phyloP scores from a whole-genome alignment of 2,329 filamentous ascomycete species.

The Diaporthe vaccinii region DNA sequence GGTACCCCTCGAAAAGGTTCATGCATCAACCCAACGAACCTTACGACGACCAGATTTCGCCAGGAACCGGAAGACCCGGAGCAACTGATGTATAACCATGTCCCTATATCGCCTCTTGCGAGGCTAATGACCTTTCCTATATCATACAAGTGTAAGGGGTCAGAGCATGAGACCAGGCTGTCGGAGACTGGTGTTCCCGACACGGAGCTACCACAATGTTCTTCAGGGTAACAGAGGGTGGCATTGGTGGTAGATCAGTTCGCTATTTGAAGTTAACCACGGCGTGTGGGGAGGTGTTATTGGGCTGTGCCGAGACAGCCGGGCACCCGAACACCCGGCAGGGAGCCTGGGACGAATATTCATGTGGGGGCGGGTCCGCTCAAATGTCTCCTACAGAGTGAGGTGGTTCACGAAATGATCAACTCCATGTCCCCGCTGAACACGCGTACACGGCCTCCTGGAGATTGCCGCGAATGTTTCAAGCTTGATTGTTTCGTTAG shows the following conservation, averaged over 20 bases:
- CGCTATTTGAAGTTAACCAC: not conserved
- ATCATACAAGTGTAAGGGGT: not conserved
- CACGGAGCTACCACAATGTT: not conserved
- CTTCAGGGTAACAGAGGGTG: not conserved
- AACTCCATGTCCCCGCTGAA: not conserved
- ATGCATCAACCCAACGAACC: not conserved
- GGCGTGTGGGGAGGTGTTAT: not conserved
- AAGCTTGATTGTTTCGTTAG: not conserved
- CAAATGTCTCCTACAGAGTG: not conserved
- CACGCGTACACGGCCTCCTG: not conserved
- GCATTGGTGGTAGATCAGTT: not conserved
- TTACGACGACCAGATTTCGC: not conserved
- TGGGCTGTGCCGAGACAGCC: conserved; percentile 17
- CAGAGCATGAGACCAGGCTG: not conserved
- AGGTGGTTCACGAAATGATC: not conserved
- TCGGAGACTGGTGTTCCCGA: not conserved
- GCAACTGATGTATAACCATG: not conserved
- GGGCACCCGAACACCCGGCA: not conserved
- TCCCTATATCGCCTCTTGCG: not conserved
- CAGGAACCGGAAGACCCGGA: not conserved
- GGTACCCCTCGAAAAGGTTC: not conserved
- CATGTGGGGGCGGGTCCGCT: not conserved
- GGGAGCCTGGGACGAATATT: not conserved
- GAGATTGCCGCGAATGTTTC: not conserved
- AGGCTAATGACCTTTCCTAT: not conserved